Conservation (phyloP, 2,329 filamentous ascomycete species). For the Mycosphaerella arachidis region DNA sequence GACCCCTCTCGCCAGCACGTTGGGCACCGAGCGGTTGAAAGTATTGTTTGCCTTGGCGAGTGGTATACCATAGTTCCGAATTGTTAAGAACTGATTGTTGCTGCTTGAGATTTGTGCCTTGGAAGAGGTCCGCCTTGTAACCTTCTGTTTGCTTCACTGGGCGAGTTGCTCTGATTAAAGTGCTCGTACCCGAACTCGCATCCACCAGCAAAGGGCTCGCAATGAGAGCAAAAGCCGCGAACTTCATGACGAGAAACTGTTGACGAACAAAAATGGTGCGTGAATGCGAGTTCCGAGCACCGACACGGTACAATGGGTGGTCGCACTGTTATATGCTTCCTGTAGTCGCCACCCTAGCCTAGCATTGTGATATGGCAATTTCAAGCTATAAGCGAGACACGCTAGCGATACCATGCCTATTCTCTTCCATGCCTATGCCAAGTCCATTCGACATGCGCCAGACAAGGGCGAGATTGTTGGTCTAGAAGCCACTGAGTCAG, state of each 20-base stretch:
- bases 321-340: background rate
- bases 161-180: slow-evolving; percentile 13
- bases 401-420: background rate
- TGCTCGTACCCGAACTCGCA: slow-evolving; percentile 4
- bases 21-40: slow-evolving; percentile 30
- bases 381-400: background rate
- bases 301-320: background rate
- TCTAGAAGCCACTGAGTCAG: background rate
- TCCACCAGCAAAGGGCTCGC: slow-evolving; percentile 11
- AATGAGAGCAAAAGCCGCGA: slow-evolving; percentile 8
- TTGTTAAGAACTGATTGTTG: slow-evolving; percentile 26
- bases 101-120: slow-evolving; percentile 26
- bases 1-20: slow-evolving; percentile 50
- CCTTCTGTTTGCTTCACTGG: slow-evolving; percentile 3
- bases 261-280: background rate
- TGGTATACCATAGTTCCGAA: slow-evolving; percentile 29
- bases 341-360: background rate
- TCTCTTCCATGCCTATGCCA: background rate
- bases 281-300: background rate
- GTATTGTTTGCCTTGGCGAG: slow-evolving; percentile 27
- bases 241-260: slow-evolving; percentile 10
- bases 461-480: background rate
- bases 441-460: background rate
- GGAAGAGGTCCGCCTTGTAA: slow-evolving; percentile 27
- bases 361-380: background rate